phyloP scores from a whole-genome alignment of 257 asterid genomes.

The Ilex asprella region DNA sequence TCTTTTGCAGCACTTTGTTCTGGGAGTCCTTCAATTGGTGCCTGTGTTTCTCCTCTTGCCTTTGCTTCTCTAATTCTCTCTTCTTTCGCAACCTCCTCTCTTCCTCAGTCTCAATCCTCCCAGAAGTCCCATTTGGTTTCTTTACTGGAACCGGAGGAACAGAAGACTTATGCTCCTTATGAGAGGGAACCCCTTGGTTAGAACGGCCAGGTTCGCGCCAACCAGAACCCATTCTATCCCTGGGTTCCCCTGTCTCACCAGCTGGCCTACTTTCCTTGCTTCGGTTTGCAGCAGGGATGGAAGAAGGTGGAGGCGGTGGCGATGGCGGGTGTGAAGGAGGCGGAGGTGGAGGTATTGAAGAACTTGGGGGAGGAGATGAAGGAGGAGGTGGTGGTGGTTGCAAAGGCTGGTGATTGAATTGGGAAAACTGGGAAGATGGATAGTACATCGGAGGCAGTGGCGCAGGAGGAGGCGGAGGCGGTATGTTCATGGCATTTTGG shows the following conservation, averaged over 20 bases:
- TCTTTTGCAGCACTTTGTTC: conserved; percentile 72
- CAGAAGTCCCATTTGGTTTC: conserved; percentile 31
- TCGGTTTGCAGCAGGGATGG: conserved; percentile 39
- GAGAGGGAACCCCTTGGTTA: conserved; percentile 30
- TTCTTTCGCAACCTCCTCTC: conserved; percentile 84
- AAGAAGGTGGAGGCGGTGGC: conserved; percentile 60
- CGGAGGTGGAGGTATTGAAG: conserved; percentile 51
- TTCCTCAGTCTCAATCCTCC: conserved; percentile 78
- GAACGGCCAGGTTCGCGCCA: conserved; percentile 28
- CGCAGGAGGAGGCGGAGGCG: conserved; percentile 26
- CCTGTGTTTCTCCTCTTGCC: conserved; percentile 74
- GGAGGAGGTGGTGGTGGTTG: conserved; percentile 63
- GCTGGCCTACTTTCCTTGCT: conserved; percentile 43
- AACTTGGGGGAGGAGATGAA: conserved; percentile 37
- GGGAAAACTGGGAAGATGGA: conserved; percentile 34
- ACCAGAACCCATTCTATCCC: conserved; percentile 23
- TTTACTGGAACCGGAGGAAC: conserved; percentile 38
- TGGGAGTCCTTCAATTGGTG: conserved; percentile 78
- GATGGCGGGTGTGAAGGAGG: conserved; percentile 3
- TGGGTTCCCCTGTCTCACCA: conserved; percentile 20
- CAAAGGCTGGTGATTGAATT: conserved; percentile 28
- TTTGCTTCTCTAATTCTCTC: conserved; percentile 71
- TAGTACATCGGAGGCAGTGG: conserved; percentile 26
- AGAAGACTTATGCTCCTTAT: conserved; percentile 51
- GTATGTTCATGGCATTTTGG: neutral